Evolutionary conservation across 1,284 basidiomycete genomes (phyloP).

Genomic region (Cystobasidium sp.): DNA sequence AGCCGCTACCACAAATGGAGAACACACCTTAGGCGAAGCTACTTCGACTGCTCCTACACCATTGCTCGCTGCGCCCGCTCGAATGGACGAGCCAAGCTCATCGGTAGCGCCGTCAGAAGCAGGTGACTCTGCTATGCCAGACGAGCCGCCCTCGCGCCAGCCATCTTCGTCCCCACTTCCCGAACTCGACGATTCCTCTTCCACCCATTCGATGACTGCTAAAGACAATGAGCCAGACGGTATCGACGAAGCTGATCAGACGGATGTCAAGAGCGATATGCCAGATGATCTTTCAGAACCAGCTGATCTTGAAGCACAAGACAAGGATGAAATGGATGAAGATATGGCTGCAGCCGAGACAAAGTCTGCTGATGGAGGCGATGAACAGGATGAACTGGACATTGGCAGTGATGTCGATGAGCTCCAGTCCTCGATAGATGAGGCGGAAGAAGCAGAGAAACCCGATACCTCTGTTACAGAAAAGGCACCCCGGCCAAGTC

Average conservation of each 20-base stretch:
- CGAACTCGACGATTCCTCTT: conserved; percentile 28
- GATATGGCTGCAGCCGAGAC: conserved; percentile 1
- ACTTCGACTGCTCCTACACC: background rate
- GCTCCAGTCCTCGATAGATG: conserved; percentile 43
- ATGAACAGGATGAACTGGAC: conserved; percentile 29
- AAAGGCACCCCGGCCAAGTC: background rate
- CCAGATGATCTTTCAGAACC: conserved; percentile 8
- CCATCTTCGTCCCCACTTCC: conserved; percentile 36
- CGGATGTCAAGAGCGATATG: conserved; percentile 6
- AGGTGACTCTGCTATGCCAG: conserved; percentile 33
- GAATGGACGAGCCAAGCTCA: conserved; percentile 6
- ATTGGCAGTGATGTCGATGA: conserved; percentile 46
- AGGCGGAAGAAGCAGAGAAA: background rate
- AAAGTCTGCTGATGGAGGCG: conserved; percentile 8
- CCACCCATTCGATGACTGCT: conserved; percentile 12
- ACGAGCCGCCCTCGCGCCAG: conserved; percentile 29
- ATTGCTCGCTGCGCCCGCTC: background rate
- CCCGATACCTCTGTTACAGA: background rate
- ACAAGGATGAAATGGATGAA: conserved; percentile 13
- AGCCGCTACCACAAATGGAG: background rate
- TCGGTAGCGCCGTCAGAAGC: conserved; percentile 36
- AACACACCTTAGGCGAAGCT: background rate
- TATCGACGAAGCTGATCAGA: conserved; percentile 1
- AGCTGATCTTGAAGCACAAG: background rate
- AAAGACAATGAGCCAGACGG: conserved; percentile 1